These are phyloP conservation scores for Aspergillus luchuensis DNA, from an alignment of 2,329 filamentous ascomycete species.

Conservation along the genomic window DNA sequence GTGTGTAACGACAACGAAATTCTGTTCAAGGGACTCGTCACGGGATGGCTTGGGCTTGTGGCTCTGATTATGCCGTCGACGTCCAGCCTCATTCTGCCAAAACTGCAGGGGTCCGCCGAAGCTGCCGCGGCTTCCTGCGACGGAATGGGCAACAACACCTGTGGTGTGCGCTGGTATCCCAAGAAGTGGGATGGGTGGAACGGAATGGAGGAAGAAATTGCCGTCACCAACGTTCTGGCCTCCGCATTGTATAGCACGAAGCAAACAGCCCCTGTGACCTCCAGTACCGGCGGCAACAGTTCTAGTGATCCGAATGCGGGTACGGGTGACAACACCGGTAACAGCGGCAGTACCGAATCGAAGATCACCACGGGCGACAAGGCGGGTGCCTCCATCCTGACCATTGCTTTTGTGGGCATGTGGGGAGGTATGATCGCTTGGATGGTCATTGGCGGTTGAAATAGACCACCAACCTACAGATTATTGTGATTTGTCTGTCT, in stretches of 20 bases:
- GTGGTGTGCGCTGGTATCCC: constrained; percentile 64
- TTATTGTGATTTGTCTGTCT: neutral
- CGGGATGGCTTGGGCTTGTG: constrained; percentile 64
- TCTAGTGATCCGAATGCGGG: constrained; percentile 42
- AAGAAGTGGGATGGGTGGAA: constrained; percentile 57
- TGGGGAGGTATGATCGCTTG: constrained; percentile 35
- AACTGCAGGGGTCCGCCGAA: constrained; percentile 58
- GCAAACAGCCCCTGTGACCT: constrained; percentile 47
- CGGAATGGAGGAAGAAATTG: constrained; percentile 71
- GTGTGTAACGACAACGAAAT: constrained; percentile 71
- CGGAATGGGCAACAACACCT: constrained; percentile 58
- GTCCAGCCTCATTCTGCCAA: constrained; percentile 56
- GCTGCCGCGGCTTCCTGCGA: constrained; percentile 65
- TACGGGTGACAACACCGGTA: constrained; percentile 7
- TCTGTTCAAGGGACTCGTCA: constrained; percentile 70
- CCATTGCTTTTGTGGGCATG: constrained; percentile 30
- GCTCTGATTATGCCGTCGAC: constrained; percentile 65
- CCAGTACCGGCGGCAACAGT: constrained; percentile 58
- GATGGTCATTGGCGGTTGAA: constrained; percentile 29
- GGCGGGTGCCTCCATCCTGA: constrained; percentile 43
- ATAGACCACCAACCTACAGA: neutral
- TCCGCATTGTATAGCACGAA: constrained; percentile 56
- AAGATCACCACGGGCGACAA: constrained; percentile 36
- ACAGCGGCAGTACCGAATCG: constrained; percentile 6
- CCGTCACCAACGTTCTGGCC: constrained; percentile 64